Percentiles rank a stretch among this genome's conserved stretches.
Conservation (phyloP, 257 asterid species). For the Jaltomata sinuosa region DNA sequence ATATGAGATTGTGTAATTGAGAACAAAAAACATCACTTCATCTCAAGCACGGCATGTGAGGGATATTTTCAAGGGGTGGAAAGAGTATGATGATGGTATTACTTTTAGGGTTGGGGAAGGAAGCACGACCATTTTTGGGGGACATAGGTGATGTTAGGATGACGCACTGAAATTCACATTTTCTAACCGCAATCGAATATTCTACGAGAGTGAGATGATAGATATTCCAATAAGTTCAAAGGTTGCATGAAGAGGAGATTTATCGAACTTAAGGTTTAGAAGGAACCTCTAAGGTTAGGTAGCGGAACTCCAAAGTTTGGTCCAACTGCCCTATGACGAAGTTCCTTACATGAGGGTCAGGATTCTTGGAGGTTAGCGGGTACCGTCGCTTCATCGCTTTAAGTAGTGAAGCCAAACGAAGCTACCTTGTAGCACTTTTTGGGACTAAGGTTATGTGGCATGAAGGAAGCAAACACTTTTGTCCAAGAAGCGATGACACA, state of each 20-base stretch:
- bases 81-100: not conserved
- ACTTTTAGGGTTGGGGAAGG: not conserved
- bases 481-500: not conserved
- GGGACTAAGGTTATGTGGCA: not conserved
- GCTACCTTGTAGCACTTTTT: not conserved
- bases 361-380: not conserved
- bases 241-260: not conserved
- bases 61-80: not conserved
- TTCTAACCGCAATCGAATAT: not conserved
- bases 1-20: not conserved
- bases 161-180: not conserved
- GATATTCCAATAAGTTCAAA: not conserved
- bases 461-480: not conserved
- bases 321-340: not conserved
- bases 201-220: not conserved
- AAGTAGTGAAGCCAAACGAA: not conserved
- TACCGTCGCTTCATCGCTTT: not conserved
- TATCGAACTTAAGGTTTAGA: not conserved
- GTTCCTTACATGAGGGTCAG: not conserved
- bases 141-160: not conserved
- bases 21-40: not conserved
- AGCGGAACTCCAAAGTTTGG: not conserved
- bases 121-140: not conserved
- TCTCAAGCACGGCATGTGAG: not conserved
- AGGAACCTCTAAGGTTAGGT: not conserved